These are phyloP conservation scores for Epichloe hybrida DNA, from an alignment of 2,329 filamentous ascomycete genomes.

Conservation along the genomic window DNA sequence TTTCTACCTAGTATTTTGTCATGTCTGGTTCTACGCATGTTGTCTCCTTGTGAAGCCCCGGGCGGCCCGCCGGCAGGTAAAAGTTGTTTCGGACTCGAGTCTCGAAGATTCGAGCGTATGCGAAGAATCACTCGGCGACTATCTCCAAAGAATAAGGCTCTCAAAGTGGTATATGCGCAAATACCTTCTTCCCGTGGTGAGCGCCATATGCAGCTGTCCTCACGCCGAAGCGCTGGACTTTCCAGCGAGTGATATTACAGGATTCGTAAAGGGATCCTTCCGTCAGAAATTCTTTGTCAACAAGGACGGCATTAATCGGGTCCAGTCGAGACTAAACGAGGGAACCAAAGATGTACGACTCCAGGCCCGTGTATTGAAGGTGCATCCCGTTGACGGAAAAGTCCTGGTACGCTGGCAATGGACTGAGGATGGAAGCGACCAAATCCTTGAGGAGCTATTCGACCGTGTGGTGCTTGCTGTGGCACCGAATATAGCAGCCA, in stretches of 20 bases:
- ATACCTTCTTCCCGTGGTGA: conserved; percentile 41
- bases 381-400: conserved; percentile 13
- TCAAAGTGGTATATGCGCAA: conserved; percentile 31
- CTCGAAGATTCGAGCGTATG: background rate
- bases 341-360: conserved; percentile 28
- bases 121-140: conserved; percentile 13
- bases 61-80: background rate
- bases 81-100: background rate
- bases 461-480: conserved; percentile 41
- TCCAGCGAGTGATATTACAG: conserved; percentile 37
- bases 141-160: conserved; percentile 34
- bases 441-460: conserved; percentile 23
- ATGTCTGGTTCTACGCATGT: conserved; percentile 39
- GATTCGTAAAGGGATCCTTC: conserved; percentile 34
- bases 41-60: conserved; percentile 33
- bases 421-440: conserved; percentile 4
- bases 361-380: conserved; percentile 22
- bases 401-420: conserved; percentile 24
- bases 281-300: conserved; percentile 38
- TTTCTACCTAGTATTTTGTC: conserved; percentile 30
- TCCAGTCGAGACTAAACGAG: conserved; percentile 30
- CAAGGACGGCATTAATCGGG: conserved; percentile 32
- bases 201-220: conserved; percentile 40
- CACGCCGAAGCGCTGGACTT: conserved; percentile 36
- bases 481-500: conserved; percentile 36